A percentile compares a stretch with the other conserved stretches of the same genome.
These are phyloP conservation scores for Fusarium poae DNA, from an alignment of 2,329 filamentous ascomycete species.

Conservation along the genomic window DNA sequence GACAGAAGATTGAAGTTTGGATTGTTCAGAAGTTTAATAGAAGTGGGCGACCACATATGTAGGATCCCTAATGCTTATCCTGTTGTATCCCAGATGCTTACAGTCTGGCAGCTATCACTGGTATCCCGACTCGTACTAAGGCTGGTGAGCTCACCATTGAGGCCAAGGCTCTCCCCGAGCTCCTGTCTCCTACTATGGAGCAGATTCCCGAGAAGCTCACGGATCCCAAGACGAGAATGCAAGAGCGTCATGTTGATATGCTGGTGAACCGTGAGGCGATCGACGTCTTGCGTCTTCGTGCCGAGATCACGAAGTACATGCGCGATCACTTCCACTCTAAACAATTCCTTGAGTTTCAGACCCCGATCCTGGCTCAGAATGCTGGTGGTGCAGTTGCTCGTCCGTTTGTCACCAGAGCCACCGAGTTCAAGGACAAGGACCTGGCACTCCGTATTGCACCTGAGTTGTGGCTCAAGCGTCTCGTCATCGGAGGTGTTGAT, in stretches of 20 bases:
- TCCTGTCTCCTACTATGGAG: constrained; percentile 84
- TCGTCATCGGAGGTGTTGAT: constrained; percentile 90
- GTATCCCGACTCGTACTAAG: constrained; percentile 75
- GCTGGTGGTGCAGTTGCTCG: constrained; percentile 90
- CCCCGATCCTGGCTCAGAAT: constrained; percentile 84
- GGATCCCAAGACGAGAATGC: constrained; percentile 78
- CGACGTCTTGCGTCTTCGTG: constrained; percentile 79
- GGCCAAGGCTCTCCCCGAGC: constrained; percentile 74
- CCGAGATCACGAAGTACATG: constrained; percentile 79
- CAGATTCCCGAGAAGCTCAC: constrained; percentile 79
- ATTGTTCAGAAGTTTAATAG: constrained; percentile 73
- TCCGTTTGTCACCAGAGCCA: constrained; percentile 84
- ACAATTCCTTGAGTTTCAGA: constrained; percentile 88
- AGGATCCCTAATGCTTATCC: constrained; percentile 57
- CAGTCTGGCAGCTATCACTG: constrained; percentile 71
- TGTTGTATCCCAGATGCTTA: constrained; percentile 41
- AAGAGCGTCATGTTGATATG: constrained; percentile 87
- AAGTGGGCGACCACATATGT: constrained; percentile 88
- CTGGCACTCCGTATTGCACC: constrained; percentile 90
- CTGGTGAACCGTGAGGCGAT: constrained; percentile 77
- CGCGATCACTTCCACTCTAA: constrained; percentile 78
- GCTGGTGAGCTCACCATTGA: constrained; percentile 83
- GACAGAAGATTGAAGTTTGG: constrained; percentile 63
- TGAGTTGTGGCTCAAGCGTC: constrained; percentile 92
- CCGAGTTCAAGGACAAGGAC: constrained; percentile 78